Evolutionary conservation across 2,329 filamentous ascomycete species (phyloP), one percentile per base, ranked within the genome.

Genomic region (Paecilomyces dactylethromorphus): DNA sequence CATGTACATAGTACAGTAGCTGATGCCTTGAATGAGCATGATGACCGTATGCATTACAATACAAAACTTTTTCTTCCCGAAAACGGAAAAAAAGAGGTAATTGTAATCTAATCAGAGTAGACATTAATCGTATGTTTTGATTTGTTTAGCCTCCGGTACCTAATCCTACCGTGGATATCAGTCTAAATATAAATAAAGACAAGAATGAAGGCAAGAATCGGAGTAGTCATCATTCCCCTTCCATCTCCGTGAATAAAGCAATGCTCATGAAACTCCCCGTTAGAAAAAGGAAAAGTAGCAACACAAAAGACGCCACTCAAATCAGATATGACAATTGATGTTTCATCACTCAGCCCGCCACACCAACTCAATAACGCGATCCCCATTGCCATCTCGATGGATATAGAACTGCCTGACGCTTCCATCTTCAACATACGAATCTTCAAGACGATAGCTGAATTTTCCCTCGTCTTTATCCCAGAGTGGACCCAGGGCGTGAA

Each of bases 321-420:
- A 45, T 12, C n/a, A 45, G 39, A 45, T 8, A 45, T 21, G 39
- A 45, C 26, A 18, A 21, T 45, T 45, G n/a, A 18, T 45, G 3
- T 39, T 39, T 15, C 2, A 45, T 58, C 24, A 52, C 3, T 49
- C 60, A 56, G 63, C 22, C 59, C 67, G 69, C 75, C 75, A 77
- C 29, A 74, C 66, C 57, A 77, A 65, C 57, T 77, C 75, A 26
- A 77, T 55, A 12, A 78, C 66, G 58, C 79, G 74, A 35, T 76
- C 77, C 6, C 69, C 67, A 10, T 70, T 61, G 50, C 76, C 64
- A 21, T 79, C 76, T 31, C 76, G 74, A 62, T 78, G 76, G 7
- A 86, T 73, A 59, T 85, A 86, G 54, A 83, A 74, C 67, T 87
- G 84, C n/a, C 78, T 77, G 7, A 86, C 73, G 52, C 72, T 72